Evolutionary conservation across 352 stramenopile species (phyloP), one percentile per base, ranked within the genome.

Genomic region (Globisporangium nagaii): DNA sequence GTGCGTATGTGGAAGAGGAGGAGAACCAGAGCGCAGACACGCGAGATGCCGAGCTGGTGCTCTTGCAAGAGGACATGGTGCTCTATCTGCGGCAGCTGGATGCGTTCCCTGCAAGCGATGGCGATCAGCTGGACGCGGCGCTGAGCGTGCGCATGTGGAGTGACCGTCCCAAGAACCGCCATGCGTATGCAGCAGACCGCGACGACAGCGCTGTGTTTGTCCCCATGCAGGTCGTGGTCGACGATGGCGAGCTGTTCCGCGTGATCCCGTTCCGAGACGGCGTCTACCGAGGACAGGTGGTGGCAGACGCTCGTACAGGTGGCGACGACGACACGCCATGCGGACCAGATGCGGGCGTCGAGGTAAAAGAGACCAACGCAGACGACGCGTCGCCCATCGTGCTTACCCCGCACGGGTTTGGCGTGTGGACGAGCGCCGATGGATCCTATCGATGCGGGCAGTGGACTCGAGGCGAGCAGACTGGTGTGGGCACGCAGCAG

Each of bases 381-480:
- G 41, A 47, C 3, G 22, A 32, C 9, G 5, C 2, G 2, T 7
- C 15, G 41, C 41, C 27, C 30, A 53, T 12, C 19, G 20, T 12
- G 8, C 17, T 44, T 27, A 22, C 45, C 1, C 68, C 68, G 15
- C 71, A 87, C 36, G 71, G 76, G 1, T 69, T 65, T 41, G 76
- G 76, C 17, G 66, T 84, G 19, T 60, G 70, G 47, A 75, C 62
- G 17, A 69, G 56, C 10, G 24, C 37, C 17, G 58, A 59, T 22
- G 70, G 67, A 8, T 58, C 66, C 36, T 63, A 49, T 20, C 59
- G 64, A 12, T 66, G 70, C 30, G 76, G 73, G 0, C 47, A 71
- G 60, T 87, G 73, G 73, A 1, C 37, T 2, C 43, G 74, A 19
- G 76, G 76, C 19, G 62, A 52, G 11, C 73, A 79, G 55, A 49